phyloP scores from a whole-genome alignment of 257 asterid genomes.

The Handroanthus guayacan region DNA sequence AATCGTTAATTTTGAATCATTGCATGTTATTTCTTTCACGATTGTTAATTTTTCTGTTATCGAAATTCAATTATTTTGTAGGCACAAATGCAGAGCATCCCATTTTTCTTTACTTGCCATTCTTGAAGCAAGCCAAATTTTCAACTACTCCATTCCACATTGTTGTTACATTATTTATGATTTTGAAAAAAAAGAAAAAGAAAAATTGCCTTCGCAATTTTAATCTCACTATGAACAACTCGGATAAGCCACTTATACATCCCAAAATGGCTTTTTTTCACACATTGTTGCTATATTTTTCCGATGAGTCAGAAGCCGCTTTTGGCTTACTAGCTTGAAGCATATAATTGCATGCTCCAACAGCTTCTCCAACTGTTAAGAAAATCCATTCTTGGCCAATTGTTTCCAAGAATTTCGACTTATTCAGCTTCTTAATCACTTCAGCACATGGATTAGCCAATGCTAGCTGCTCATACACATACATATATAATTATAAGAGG shows the following conservation, averaged over 20 bases:
- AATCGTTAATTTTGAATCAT: too few relatives aligned
- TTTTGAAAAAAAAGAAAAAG: neutral
- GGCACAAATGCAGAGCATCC: too few relatives aligned
- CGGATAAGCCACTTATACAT: neutral
- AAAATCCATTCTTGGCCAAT: slow-evolving; percentile 88
- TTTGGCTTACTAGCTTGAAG: slow-evolving; percentile 67
- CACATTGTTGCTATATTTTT: slow-evolving; percentile 61
- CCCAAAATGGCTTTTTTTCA: slow-evolving; percentile 10
- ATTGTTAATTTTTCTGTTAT: too few relatives aligned
- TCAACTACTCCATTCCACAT: neutral
- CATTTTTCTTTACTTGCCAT: too few relatives aligned
- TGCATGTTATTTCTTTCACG: too few relatives aligned
- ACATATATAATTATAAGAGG: too few relatives aligned
- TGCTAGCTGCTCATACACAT: slow-evolving; percentile 55
- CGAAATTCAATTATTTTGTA: too few relatives aligned
- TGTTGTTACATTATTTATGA: neutral
- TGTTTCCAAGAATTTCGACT: slow-evolving; percentile 72
- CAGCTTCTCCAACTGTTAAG: slow-evolving; percentile 90
- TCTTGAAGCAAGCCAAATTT: slow-evolving; percentile 6
- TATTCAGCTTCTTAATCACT: slow-evolving; percentile 90
- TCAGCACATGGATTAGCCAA: slow-evolving; percentile 87
- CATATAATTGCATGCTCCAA: slow-evolving; percentile 81
- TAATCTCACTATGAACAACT: neutral
- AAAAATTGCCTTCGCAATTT: slow-evolving; percentile 4
- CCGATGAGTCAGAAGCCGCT: slow-evolving; percentile 34